Evolutionary conservation across 306 rosid species (phyloP), one percentile per base, ranked within the genome.

Genomic region (Purshia tridentata): DNA sequence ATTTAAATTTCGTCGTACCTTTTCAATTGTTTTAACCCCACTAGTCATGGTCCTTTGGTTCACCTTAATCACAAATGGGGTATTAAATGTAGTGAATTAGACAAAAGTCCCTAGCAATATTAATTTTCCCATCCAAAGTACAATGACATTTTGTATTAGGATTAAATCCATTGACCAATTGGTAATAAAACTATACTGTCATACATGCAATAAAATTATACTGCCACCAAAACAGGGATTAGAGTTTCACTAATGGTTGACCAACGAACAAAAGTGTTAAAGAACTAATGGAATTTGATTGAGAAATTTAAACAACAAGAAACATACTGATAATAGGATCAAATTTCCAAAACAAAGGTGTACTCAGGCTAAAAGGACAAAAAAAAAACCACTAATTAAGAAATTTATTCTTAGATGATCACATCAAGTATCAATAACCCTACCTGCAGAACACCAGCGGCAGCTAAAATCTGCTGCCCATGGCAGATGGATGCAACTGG

Each of bases 391-490:
- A 10, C 19, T 72, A 40, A n/a, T 7, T 16, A 1, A 14, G 46
- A 6, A 69, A 42, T 35, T 70, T 9, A 9, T 29, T 20, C 41
- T 70, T 40, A 41, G 52, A 23, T 16, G 22, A 72, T 70, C 9
- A 16, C 53, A 11, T 71, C 12, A 57, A 81, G 11, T 61, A 11
- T 71, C 12, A 57, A 81, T 29, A 67, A 59, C 48, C 50, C 22
- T 87, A 91, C 96, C 97, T 91, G 81, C 54, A 94, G 92, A 78
- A 89, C 90, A 74, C 77, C 87, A 51, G 96, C 96, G 55, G 97
- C 96, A 62, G 95, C 85, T 79, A 94, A 85, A 82, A 94, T 81
- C 80, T 86, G 88, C 70, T 91, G 97, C 23, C 96, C 96, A 42
- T 86, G 89, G 67, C 87, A 83, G 80, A 86, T 83, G 51, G 89